A percentile compares a stretch with the other conserved stretches of the same genome.
Evolutionary conservation across 1,139 yeast species (phyloP).

Genomic region (Pichia kudriavzevii): DNA sequence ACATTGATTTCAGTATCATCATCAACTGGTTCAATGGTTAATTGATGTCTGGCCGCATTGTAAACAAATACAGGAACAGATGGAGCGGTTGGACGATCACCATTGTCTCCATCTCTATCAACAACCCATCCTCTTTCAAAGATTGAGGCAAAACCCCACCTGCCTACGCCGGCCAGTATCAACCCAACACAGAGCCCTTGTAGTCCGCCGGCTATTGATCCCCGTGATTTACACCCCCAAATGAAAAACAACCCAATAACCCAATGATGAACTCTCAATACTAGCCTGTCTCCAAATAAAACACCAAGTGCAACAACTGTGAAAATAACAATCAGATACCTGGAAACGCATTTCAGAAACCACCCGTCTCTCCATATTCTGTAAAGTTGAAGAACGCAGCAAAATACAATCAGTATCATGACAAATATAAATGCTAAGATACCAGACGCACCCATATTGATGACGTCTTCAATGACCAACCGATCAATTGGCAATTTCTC

Average conservation of each 20-base stretch:
- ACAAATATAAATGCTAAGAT: constrained; percentile 54
- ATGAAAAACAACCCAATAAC: constrained; percentile 69
- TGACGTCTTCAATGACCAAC: constrained; percentile 61
- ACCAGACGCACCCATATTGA: constrained; percentile 73
- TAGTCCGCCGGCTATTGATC: constrained; percentile 59
- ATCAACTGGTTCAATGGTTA: too few species aligned
- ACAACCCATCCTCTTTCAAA: too few species aligned
- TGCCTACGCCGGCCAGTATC: constrained; percentile 73
- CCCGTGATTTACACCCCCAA: constrained; percentile 83
- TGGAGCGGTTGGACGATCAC: too few species aligned
- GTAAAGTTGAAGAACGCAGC: constrained; percentile 69
- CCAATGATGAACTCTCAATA: constrained; percentile 82
- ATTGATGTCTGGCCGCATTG: too few species aligned
- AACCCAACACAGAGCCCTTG: constrained; percentile 83
- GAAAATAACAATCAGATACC: constrained; percentile 32
- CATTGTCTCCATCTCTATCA: too few species aligned
- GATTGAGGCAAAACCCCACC: constrained; percentile 77
- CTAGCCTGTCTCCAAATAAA: constrained; percentile 42
- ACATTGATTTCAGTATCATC: too few species aligned
- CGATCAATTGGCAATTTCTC: constrained; percentile 86
- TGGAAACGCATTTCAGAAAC: constrained; percentile 45
- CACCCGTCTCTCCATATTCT: constrained; percentile 77
- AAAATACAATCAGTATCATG: constrained; percentile 35
- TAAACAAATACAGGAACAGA: too few species aligned
- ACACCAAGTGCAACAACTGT: not conserved